Percentiles rank a stretch among this genome's conserved stretches.
Evolutionary conservation across 176 grass and related monocot genomes (phyloP).

Genomic region (Microstegium vimineum): DNA sequence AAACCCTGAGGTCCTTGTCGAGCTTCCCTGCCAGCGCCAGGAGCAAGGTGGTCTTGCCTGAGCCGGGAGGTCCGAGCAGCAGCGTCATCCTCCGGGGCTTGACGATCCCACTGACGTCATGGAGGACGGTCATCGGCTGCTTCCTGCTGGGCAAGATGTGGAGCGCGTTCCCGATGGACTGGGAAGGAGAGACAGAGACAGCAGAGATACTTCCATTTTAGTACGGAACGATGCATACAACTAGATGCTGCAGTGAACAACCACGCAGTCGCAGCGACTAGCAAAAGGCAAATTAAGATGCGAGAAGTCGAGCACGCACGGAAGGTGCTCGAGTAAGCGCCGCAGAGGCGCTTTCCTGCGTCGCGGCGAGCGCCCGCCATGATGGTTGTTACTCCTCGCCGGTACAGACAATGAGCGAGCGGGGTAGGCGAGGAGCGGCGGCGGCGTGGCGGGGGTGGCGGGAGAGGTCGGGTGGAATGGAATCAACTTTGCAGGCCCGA

Average conservation of each 20-base stretch:
- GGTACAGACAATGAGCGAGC: neutral
- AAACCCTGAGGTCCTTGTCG: conserved; percentile 57
- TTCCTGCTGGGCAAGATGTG: conserved; percentile 56
- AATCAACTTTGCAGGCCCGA: too few relatives aligned
- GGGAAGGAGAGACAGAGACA: neutral
- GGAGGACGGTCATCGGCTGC: conserved; percentile 53
- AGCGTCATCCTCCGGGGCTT: conserved; percentile 73
- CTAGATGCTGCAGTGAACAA: neutral
- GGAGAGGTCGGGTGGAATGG: too few relatives aligned
- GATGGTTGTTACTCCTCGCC: neutral
- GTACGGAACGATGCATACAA: neutral
- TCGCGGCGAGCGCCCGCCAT: neutral
- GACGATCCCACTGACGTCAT: conserved; percentile 61
- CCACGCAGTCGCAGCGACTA: too few relatives aligned
- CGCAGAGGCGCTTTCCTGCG: neutral
- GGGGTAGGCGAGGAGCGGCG: neutral
- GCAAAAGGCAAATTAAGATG: too few relatives aligned
- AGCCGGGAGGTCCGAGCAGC: conserved; percentile 67
- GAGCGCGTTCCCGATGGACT: conserved; percentile 56
- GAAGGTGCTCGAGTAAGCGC: conserved; percentile 21
- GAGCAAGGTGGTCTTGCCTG: conserved; percentile 83
- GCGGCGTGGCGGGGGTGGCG: neutral
- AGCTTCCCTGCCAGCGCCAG: conserved; percentile 83
- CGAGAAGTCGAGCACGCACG: neutral
- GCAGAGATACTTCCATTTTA: neutral